Conservation (phyloP, 176 grass and related monocot species). For the Thinopyrum elongatum region DNA sequence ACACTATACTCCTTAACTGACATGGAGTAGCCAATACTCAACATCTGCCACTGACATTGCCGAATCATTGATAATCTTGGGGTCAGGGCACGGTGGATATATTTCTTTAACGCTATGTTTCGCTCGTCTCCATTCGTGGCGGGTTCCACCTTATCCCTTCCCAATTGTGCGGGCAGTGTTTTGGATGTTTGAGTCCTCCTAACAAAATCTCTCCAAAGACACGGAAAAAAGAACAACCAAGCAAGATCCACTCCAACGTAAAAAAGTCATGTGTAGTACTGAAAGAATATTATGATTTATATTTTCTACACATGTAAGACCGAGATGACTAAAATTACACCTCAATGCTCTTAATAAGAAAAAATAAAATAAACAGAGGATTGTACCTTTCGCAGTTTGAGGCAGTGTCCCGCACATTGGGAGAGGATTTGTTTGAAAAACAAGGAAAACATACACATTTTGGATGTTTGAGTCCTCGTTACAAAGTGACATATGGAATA, state of each 20-base stretch:
- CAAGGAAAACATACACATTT: background rate
- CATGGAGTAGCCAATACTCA: background rate
- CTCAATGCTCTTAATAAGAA: too few species aligned
- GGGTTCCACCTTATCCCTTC: background rate
- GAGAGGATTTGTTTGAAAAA: background rate
- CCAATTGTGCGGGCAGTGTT: background rate
- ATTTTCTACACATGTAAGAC: too few species aligned
- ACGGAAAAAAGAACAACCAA: background rate
- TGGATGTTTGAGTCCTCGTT: background rate
- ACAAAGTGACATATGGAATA: background rate
- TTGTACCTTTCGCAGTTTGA: background rate
- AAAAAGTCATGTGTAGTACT: too few species aligned
- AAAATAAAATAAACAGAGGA: background rate
- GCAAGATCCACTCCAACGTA: too few species aligned
- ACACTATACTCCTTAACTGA: background rate
- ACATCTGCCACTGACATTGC: background rate
- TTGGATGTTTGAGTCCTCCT: background rate
- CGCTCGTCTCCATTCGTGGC: background rate
- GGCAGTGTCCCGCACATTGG: background rate
- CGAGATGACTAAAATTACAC: too few species aligned
- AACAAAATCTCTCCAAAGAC: background rate
- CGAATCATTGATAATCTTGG: background rate
- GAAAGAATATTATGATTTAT: too few species aligned
- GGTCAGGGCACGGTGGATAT: background rate
- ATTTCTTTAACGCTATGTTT: background rate